phyloP scores from a whole-genome alignment of 2,329 filamentous ascomycete genomes.

The Rachicladosporium sp. region DNA sequence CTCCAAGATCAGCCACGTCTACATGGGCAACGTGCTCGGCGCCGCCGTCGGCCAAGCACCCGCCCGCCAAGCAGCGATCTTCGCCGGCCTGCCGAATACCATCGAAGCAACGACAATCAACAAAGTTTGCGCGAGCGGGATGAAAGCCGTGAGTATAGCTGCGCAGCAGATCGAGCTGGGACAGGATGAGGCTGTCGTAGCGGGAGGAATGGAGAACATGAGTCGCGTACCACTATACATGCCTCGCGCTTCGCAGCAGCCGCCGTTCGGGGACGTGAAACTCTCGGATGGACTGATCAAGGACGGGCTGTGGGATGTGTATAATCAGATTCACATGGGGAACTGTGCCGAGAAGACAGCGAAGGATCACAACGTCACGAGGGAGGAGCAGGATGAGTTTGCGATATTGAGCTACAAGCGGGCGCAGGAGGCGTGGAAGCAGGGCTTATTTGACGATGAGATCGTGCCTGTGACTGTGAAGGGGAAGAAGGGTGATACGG shows the following conservation, averaged over 20 bases:
- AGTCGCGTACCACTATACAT: conserved; percentile 84
- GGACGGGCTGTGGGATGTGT: conserved; percentile 91
- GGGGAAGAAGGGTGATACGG: conserved; percentile 66
- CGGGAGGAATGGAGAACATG: conserved; percentile 98
- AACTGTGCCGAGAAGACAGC: conserved; percentile 91
- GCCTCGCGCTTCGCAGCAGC: conserved; percentile 66
- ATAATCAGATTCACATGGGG: conserved; percentile 96
- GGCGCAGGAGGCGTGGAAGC: conserved; percentile 79
- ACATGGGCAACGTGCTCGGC: conserved; percentile 93
- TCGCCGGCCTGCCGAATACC: conserved; percentile 66
- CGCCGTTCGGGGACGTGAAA: conserved; percentile 75
- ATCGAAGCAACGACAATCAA: conserved; percentile 90
- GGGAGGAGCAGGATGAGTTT: conserved; percentile 83
- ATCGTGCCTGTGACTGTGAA: conserved; percentile 79
- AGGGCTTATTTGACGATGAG: conserved; percentile 74
- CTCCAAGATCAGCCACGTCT: conserved; percentile 80
- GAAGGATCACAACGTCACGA: conserved; percentile 68
- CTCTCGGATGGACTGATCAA: conserved; percentile 88
- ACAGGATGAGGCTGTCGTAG: conserved; percentile 74
- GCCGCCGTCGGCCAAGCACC: conserved; percentile 78
- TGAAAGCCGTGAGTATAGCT: conserved; percentile 83
- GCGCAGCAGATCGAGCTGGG: conserved; percentile 93
- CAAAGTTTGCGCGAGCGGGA: conserved; percentile 91
- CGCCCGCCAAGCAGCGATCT: conserved; percentile 79
- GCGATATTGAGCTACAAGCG: conserved; percentile 81